Evolutionary conservation across 2,329 filamentous ascomycete species (phyloP).

Genomic region (Leptoxyphium fumago): DNA sequence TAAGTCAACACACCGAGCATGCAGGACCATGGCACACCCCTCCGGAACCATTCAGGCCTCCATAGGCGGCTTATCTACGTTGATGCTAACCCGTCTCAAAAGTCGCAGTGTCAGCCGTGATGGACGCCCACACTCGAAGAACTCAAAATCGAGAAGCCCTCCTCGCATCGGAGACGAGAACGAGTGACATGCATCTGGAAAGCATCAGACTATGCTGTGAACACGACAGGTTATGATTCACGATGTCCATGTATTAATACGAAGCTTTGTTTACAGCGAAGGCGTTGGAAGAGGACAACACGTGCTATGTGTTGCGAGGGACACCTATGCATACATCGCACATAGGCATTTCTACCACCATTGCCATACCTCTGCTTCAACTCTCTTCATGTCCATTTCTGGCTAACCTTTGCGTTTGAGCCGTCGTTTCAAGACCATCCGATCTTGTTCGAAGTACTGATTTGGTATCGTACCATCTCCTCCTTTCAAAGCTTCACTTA

Average conservation of each 20-base stretch:
- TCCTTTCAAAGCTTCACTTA: no score
- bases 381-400: no score
- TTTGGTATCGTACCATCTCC: no score
- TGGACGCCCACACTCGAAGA: neutral
- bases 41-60: no score
- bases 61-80: no score
- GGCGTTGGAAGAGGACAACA: neutral
- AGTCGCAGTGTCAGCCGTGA: constrained; percentile 12
- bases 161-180: constrained; percentile 16
- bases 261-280: neutral
- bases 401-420: no score
- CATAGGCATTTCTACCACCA: no score
- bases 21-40: neutral
- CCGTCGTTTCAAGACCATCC: no score
- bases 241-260: neutral
- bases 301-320: no score
- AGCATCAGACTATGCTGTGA: neutral
- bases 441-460: no score
- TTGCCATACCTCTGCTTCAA: no score
- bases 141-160: constrained; percentile 11
- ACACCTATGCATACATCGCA: no score
- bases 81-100: neutral
- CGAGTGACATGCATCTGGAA: constrained; percentile 1
- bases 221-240: neutral
- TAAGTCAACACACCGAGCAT: constrained; percentile 33